Evolutionary conservation across 1,139 yeast genomes (phyloP), one percentile per base, ranked within the genome.

Genomic region (Pichia sp.): DNA sequence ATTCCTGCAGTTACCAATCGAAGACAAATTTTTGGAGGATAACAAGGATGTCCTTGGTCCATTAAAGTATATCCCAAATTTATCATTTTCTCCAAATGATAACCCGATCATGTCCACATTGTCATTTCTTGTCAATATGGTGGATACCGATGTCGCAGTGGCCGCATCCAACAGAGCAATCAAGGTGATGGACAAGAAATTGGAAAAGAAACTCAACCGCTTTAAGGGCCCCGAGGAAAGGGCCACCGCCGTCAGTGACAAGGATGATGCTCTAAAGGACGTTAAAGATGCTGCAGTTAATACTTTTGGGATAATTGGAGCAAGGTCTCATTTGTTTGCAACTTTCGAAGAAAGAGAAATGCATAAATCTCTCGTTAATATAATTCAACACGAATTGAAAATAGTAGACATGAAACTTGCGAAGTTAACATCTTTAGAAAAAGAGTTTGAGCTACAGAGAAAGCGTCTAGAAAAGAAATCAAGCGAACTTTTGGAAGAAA

Each of bases 31-130:
- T 65, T 71, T 84, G 49, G 76, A 76, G n/a, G 73, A 71, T 54
- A 75, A 73, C 47, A 74, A 74, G 15, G 75, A 75, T 16, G 73
- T 76, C 41, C 67, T 84, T 31, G 92, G 92, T 0, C 86, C 96
- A n/a, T 76, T 92, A 62, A 87, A 85, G 66, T 90, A 80, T 70
- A 86, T 93, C 4, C 85, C 95, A 4, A 86, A 86, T 66, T 77
- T 92, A 55, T 97, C 98, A 7, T 85, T 89, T 49, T 83, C 90
- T 51, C 81, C 90, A 46, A 82, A 85, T 31, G 98, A 93, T 64
- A 93, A 93, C 68, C 99, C 99, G 1, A 92, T 93, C 4, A 79
- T 93, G 74, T 86, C 95, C 41, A 93, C 95, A 41, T 80, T 93
- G 59, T 85, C 96, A 5, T 93, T 92, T 70, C 75, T 95, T 72